phyloP scores from a whole-genome alignment of 306 rosid genomes.

The Lablab purpureus region DNA sequence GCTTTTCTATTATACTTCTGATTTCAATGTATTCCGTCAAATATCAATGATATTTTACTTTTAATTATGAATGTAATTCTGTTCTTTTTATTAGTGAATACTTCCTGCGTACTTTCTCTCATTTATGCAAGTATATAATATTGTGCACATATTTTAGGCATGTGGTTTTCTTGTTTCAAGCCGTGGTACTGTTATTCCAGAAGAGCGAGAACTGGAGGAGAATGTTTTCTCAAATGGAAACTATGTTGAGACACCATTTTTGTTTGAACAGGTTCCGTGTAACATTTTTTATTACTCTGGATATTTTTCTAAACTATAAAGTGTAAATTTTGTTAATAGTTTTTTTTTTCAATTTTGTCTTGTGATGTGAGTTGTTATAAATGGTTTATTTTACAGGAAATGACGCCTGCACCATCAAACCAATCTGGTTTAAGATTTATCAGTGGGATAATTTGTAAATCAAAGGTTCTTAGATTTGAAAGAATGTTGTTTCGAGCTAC shows the following conservation, averaged over 20 bases:
- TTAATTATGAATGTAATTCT: neutral
- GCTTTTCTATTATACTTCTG: slow-evolving; percentile 21
- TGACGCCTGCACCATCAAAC: slow-evolving; percentile 63
- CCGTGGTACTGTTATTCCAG: slow-evolving; percentile 61
- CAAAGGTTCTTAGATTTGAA: slow-evolving; percentile 81
- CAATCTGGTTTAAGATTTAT: slow-evolving; percentile 88
- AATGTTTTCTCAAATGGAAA: slow-evolving; percentile 68
- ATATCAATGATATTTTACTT: neutral
- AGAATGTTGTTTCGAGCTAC: slow-evolving; percentile 95
- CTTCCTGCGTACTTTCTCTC: slow-evolving; percentile 31
- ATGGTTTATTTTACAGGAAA: slow-evolving; percentile 58
- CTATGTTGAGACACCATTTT: slow-evolving; percentile 68
- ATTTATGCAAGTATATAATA: slow-evolving; percentile 21
- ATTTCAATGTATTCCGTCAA: slow-evolving; percentile 33
- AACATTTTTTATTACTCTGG: slow-evolving; percentile 15
- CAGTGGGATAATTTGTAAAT: slow-evolving; percentile 80
- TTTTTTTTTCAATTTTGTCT: slow-evolving; percentile 26
- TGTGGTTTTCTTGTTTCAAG: slow-evolving; percentile 71
- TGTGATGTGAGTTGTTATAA: neutral
- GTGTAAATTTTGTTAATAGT: slow-evolving; percentile 13
- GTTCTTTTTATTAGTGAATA: slow-evolving; percentile 14
- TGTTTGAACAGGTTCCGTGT: slow-evolving; percentile 74
- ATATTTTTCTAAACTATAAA: neutral
- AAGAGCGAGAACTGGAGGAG: slow-evolving; percentile 80
- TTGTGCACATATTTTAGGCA: slow-evolving; percentile 65